Conservation (phyloP, 2,329 filamentous ascomycete species). For the Rhexocercosporidium sp. region DNA sequence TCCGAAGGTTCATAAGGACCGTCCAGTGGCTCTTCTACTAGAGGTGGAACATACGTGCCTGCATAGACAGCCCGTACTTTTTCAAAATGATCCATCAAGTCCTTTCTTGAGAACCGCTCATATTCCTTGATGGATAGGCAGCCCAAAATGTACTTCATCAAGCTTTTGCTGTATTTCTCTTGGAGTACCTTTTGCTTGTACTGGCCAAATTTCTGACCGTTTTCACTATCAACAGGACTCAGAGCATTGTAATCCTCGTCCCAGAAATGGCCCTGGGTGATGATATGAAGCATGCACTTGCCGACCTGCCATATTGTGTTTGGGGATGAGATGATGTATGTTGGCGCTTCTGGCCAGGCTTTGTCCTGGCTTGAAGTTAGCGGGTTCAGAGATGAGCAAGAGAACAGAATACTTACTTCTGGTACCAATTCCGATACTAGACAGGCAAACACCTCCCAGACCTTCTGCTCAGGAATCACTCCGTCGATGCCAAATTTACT, state of each 20-base stretch:
- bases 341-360: constrained; percentile 7
- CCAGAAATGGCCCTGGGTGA: constrained; percentile 28
- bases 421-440: constrained; percentile 24
- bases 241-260: constrained; percentile 23
- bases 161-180: constrained; percentile 20
- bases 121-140: constrained; percentile 19
- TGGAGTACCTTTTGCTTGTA: constrained; percentile 26
- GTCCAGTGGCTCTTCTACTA: constrained; percentile 11
- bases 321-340: constrained; percentile 18
- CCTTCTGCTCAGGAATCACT: constrained; percentile 20
- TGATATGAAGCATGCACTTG: constrained; percentile 26
- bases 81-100: constrained; percentile 24
- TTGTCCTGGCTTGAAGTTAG: neutral
- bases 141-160: constrained; percentile 25
- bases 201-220: constrained; percentile 17
- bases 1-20: constrained; percentile 12
- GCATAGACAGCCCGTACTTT: constrained; percentile 15
- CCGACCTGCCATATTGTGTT: constrained; percentile 30
- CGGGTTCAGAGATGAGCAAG: neutral
- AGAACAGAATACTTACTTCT: neutral
- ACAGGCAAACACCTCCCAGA: constrained; percentile 26
- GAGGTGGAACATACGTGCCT: constrained; percentile 12
- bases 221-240: constrained; percentile 14
- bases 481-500: constrained; percentile 13
- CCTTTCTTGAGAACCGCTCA: constrained; percentile 11